phyloP scores from a whole-genome alignment of 2,329 filamentous ascomycete species.

The Apiospora aurea region DNA sequence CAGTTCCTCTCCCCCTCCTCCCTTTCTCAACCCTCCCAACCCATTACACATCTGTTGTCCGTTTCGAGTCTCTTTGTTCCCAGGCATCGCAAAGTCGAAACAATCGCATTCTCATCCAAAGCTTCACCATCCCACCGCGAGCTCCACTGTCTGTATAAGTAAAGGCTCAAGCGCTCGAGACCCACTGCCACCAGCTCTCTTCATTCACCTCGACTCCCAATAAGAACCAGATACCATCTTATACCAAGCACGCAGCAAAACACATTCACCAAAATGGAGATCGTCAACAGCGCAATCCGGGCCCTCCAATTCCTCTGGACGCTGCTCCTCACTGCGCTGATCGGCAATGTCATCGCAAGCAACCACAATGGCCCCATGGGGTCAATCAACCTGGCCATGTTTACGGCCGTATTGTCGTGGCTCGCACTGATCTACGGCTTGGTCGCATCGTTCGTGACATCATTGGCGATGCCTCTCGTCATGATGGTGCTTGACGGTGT shows the following conservation, averaged over 20 bases:
- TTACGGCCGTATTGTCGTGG: slow-evolving; percentile 72
- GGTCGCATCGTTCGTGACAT: slow-evolving; percentile 35
- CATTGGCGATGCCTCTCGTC: slow-evolving; percentile 36
- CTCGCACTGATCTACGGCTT: slow-evolving; percentile 61
- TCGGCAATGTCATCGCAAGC: slow-evolving; percentile 64
- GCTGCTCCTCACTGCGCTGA: slow-evolving; percentile 61
- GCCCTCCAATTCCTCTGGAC: slow-evolving; percentile 58
- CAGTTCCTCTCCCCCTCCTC: background rate
- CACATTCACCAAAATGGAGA: slow-evolving; percentile 30
- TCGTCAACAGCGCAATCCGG: slow-evolving; percentile 57
- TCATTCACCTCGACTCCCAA: background rate
- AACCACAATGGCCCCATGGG: slow-evolving; percentile 54
- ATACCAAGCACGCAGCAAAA: background rate
- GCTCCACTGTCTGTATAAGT: slow-evolving; percentile 6
- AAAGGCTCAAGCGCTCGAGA: background rate
- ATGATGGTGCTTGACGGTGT: slow-evolving; percentile 43
- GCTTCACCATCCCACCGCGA: background rate
- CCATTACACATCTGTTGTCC: background rate
- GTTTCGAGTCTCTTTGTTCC: slow-evolving; percentile 12
- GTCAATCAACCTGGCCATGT: slow-evolving; percentile 72
- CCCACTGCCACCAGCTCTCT: background rate
- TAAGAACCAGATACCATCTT: background rate
- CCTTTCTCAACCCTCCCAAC: background rate
- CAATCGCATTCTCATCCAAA: background rate
- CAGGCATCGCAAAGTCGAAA: background rate